A percentile compares a stretch with the other conserved stretches of the same genome.
These are phyloP conservation scores for Cercospora sp. DNA, from an alignment of 2,329 filamentous ascomycete species.

Conservation along the genomic window DNA sequence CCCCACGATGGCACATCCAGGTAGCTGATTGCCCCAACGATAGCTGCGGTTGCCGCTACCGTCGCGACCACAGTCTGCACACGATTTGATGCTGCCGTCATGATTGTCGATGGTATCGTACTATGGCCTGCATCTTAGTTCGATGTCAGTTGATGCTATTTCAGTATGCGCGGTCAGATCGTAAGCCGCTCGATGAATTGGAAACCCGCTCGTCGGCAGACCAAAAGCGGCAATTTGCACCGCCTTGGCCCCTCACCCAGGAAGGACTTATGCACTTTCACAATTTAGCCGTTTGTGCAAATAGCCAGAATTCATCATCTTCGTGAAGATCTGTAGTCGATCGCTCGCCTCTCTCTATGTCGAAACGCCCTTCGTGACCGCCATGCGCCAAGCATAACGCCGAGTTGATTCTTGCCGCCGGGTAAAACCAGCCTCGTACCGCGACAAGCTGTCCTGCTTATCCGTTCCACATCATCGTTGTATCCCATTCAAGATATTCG, in stretches of 20 bases:
- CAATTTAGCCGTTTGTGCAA: background rate
- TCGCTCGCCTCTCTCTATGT: background rate
- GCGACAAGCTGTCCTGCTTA: background rate
- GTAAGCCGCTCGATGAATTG: background rate
- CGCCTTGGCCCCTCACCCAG: background rate
- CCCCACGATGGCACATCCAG: conserved; percentile 30
- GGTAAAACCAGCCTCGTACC: background rate
- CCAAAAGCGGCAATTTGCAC: background rate
- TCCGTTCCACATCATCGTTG: conserved; percentile 9
- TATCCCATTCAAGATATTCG: conserved; percentile 26
- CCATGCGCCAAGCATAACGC: background rate
- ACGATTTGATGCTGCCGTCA: conserved; percentile 7
- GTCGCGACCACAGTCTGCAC: conserved; percentile 14
- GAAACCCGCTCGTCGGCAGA: background rate
- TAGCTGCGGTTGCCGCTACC: conserved; percentile 5
- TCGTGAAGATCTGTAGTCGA: background rate
- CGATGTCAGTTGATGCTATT: background rate
- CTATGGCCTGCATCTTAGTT: background rate
- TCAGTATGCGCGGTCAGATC: background rate
- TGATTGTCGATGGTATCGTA: background rate
- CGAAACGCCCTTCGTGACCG: background rate
- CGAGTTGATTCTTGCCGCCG: background rate
- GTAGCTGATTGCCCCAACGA: conserved; percentile 19
- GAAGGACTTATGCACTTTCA: background rate
- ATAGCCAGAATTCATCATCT: background rate